phyloP scores from a whole-genome alignment of 805 yeast genomes.

The Saccharomyces jurei region DNA sequence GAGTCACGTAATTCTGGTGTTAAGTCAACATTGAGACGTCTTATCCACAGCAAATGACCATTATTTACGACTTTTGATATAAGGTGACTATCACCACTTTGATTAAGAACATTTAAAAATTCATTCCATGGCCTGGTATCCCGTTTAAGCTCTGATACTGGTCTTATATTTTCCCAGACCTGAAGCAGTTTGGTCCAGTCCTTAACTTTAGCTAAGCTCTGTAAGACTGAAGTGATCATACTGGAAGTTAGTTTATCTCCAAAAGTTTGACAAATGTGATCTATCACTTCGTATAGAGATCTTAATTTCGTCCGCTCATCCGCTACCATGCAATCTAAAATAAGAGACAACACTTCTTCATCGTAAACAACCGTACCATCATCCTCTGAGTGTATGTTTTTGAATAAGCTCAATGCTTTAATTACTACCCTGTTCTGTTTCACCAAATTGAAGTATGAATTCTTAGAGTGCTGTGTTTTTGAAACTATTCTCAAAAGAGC shows the following conservation, averaged over 20 bases:
- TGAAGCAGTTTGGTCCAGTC: slow-evolving; percentile 18
- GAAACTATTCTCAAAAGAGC: slow-evolving; percentile 11
- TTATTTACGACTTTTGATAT: slow-evolving; percentile 13
- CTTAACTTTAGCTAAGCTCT: slow-evolving; percentile 11
- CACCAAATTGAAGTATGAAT: slow-evolving; percentile 11
- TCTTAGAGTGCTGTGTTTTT: slow-evolving; percentile 3
- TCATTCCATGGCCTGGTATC: slow-evolving; percentile 24
- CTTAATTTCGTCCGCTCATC: slow-evolving; percentile 8
- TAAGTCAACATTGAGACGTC: slow-evolving; percentile 16
- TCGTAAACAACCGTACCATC: slow-evolving; percentile 8
- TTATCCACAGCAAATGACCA: slow-evolving; percentile 22
- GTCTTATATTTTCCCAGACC: slow-evolving; percentile 20
- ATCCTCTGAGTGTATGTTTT: slow-evolving; percentile 4
- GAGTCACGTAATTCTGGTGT: slow-evolving; percentile 11
- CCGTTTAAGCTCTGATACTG: slow-evolving; percentile 5
- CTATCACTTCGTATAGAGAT: slow-evolving; percentile 16
- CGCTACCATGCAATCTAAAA: slow-evolving; percentile 14
- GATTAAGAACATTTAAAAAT: slow-evolving; percentile 13
- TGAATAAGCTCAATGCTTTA: slow-evolving; percentile 9
- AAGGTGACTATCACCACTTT: slow-evolving; percentile 11
- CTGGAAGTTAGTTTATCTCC: slow-evolving; percentile 4
- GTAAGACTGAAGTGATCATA: slow-evolving; percentile 13
- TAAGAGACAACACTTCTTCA: slow-evolving; percentile 12
- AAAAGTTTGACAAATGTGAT: slow-evolving; percentile 6
- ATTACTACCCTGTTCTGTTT: slow-evolving; percentile 7